These are phyloP conservation scores for Penicillium hordei DNA, from an alignment of 2,329 filamentous ascomycete species.

Conservation along the genomic window DNA sequence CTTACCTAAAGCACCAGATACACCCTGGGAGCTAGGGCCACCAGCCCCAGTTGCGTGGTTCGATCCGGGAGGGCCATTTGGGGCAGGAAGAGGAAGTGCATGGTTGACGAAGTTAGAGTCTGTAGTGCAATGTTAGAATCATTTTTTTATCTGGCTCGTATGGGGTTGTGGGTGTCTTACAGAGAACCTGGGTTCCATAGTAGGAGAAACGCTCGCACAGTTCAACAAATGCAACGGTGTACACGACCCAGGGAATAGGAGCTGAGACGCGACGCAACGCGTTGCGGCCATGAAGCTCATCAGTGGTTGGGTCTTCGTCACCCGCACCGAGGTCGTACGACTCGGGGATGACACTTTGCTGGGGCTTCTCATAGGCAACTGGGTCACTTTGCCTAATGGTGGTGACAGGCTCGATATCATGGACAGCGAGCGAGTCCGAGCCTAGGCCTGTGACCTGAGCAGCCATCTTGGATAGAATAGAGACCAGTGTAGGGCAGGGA, in stretches of 20 bases:
- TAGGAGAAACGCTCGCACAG: constrained; percentile 75
- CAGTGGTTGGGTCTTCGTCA: neutral
- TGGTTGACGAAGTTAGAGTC: neutral
- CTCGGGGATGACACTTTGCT: neutral
- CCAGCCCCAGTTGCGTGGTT: neutral
- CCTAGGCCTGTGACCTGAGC: neutral
- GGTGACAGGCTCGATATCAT: neutral
- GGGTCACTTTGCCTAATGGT: neutral
- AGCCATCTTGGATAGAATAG: neutral
- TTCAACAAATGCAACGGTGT: constrained; percentile 70
- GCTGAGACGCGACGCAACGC: constrained; percentile 33
- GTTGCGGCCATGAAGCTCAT: neutral
- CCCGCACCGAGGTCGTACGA: neutral
- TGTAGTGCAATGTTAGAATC: neutral
- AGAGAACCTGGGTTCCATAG: constrained; percentile 58
- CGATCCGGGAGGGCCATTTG: neutral
- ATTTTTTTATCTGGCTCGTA: neutral
- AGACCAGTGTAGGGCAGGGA: neutral
- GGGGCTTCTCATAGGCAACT: neutral
- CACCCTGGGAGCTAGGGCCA: neutral
- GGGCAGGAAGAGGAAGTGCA: neutral
- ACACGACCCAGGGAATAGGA: constrained; percentile 62
- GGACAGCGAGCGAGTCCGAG: neutral
- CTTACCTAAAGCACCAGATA: constrained; percentile 30
- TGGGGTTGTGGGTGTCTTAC: neutral